These are phyloP conservation scores for Elongisporangium undulatum DNA, from an alignment of 352 stramenopile species.

Conservation along the genomic window DNA sequence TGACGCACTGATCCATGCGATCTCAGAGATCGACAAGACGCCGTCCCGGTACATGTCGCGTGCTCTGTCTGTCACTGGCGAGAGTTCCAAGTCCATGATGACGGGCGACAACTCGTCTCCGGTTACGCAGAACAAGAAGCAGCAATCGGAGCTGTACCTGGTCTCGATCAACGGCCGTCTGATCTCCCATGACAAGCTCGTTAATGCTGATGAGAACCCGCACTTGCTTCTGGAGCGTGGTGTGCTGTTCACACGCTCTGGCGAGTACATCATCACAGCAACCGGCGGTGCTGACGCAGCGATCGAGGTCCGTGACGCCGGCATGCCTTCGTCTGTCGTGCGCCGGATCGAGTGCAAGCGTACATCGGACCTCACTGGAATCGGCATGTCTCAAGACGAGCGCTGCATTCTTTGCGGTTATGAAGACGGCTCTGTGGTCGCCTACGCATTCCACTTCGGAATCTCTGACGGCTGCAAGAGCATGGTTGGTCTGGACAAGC, in stretches of 20 bases:
- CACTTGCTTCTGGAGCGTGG: constrained; percentile 65
- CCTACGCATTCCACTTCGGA: constrained; percentile 80
- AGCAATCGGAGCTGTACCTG: constrained; percentile 73
- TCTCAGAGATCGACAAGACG: constrained; percentile 48
- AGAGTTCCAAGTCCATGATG: constrained; percentile 7
- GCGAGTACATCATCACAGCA: constrained; percentile 75
- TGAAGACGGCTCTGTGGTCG: constrained; percentile 70
- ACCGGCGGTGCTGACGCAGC: constrained; percentile 51
- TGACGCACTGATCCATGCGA: constrained; percentile 66
- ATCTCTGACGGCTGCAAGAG: constrained; percentile 75
- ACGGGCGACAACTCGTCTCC: constrained; percentile 7
- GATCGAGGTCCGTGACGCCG: constrained; percentile 74
- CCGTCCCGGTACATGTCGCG: neutral
- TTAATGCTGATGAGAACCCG: constrained; percentile 27
- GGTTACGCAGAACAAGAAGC: constrained; percentile 13
- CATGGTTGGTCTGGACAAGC: constrained; percentile 59
- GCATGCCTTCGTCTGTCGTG: constrained; percentile 46
- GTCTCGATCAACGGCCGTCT: constrained; percentile 82
- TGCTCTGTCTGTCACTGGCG: neutral
- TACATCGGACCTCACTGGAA: constrained; percentile 47
- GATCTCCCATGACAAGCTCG: constrained; percentile 57
- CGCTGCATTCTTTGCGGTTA: constrained; percentile 80
- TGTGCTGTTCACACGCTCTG: constrained; percentile 72
- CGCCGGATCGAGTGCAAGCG: constrained; percentile 81
- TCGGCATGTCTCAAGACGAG: constrained; percentile 78